Conservation (phyloP, 228 moss, liverwort and hornwort genomes). For the Sphagnum fallax region DNA sequence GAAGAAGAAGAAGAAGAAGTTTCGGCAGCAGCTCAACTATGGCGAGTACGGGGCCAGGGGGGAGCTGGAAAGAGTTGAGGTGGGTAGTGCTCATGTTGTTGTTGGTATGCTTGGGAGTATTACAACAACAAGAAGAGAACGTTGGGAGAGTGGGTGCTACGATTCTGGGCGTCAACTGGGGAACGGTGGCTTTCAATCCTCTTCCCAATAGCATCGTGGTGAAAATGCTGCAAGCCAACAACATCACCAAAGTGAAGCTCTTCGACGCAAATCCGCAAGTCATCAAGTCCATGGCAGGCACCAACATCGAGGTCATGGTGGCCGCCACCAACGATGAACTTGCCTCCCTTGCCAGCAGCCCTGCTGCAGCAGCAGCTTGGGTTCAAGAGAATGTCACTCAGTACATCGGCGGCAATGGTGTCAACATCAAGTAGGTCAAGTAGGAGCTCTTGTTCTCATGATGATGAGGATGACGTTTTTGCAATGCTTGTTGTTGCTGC, state of each 20-base stretch:
- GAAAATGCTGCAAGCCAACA: constrained; percentile 61
- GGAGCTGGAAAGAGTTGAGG: background rate
- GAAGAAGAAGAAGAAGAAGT: too few relatives aligned
- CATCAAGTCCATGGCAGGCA: constrained; percentile 57
- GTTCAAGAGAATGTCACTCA: constrained; percentile 72
- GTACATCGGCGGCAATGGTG: constrained; percentile 47
- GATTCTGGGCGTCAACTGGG: constrained; percentile 80
- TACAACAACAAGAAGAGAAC: background rate
- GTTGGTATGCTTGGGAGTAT: constrained; percentile 4
- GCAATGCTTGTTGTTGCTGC: background rate
- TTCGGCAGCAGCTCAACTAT: too few relatives aligned
- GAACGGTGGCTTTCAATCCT: constrained; percentile 69
- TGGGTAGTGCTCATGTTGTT: constrained; percentile 8
- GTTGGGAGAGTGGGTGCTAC: background rate
- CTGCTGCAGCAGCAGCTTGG: constrained; percentile 57
- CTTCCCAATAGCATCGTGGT: constrained; percentile 66
- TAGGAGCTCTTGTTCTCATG: background rate
- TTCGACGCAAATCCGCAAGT: constrained; percentile 59
- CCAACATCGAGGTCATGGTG: constrained; percentile 78
- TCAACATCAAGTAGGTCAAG: constrained; percentile 58
- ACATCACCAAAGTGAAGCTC: constrained; percentile 71
- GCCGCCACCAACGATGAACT: constrained; percentile 81
- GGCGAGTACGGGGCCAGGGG: too few relatives aligned
- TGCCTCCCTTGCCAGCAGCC: constrained; percentile 28
- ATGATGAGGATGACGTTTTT: background rate